Evolutionary conservation across 257 asterid species (phyloP), one percentile per base, ranked within the genome.

Genomic region (Rubia yunnanensis): DNA sequence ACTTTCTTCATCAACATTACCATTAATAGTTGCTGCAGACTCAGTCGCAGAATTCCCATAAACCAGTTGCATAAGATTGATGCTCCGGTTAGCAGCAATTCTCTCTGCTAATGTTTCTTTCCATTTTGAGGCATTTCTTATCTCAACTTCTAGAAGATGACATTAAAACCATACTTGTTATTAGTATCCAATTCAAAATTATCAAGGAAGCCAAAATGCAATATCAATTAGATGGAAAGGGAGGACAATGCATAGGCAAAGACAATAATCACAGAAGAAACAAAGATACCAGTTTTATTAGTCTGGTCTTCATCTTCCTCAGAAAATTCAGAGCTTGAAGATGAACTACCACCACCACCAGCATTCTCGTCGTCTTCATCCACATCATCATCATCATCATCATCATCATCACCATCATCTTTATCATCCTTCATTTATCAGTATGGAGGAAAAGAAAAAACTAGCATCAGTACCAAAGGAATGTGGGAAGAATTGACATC

Each of bases 1-100:
- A 66, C 90, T 84, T 56, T 83, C 97, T 30, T 80, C 89, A 15
- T 73, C 83, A 57, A 63, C 67, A 10, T 52, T 64, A 23, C 58
- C 74, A 66, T 81, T 79, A 64, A 73, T 24, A 1, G 70, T 58
- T 63, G 81, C 27, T 54, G 30, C 50, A 26, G 82, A 73, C 75
- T 67, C 79, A 59, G 84, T 70, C 60, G 75, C 79, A 72, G 91
- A 74, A 54, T 79, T 77, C 74, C 92, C 95, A 77, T 94, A 90
- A 63, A 94, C 97, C 69, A 90, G 95, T 72, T 88, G 92, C 95
- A 81, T 81, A 70, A 94, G 95, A 78, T 94, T 86, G 73, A 76
- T 66, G 17, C 64, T 83, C 76, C 76, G 80, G 64, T 85, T 79
- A 20, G 83, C 72, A 41, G 88, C 75, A 70, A 83, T 86, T 77